Evolutionary conservation across 345 rosid genomes (phyloP).

Genomic region (Viola odorata): DNA sequence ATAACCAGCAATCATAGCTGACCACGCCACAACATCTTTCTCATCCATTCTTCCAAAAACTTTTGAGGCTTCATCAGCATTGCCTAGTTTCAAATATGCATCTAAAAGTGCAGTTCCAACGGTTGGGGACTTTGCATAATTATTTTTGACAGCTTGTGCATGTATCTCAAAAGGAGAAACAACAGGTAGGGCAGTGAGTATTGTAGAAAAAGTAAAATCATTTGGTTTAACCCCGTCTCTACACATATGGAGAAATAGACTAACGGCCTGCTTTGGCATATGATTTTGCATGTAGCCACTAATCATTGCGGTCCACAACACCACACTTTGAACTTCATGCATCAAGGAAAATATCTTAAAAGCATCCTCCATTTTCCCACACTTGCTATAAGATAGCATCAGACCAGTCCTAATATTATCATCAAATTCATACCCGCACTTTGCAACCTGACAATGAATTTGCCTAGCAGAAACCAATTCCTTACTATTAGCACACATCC

Average conservation of each 20-base stretch:
- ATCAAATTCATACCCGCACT: slow-evolving; percentile 47
- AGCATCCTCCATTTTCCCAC: slow-evolving; percentile 51
- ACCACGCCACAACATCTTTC: slow-evolving; percentile 88
- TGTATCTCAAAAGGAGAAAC: slow-evolving; percentile 60
- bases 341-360: slow-evolving; percentile 39
- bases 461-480: slow-evolving; percentile 52
- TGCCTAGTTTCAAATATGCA: slow-evolving; percentile 63
- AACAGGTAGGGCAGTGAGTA: slow-evolving; percentile 55
- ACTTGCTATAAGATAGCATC: slow-evolving; percentile 64
- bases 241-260: slow-evolving; percentile 51
- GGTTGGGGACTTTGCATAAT: slow-evolving; percentile 43
- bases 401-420: slow-evolving; percentile 51
- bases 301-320: slow-evolving; percentile 79
- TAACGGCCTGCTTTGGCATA: slow-evolving; percentile 41
- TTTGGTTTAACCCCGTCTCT: slow-evolving; percentile 65
- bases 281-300: slow-evolving; percentile 69
- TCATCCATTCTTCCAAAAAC: slow-evolving; percentile 49
- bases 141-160: slow-evolving; percentile 62
- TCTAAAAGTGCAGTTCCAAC: slow-evolving; percentile 86
- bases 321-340: slow-evolving; percentile 45
- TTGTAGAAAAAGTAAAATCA: slow-evolving; percentile 66
- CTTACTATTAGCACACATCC: slow-evolving; percentile 58
- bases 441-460: slow-evolving; percentile 60
- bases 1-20: slow-evolving; percentile 78
- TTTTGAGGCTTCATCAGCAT: slow-evolving; percentile 49